A percentile compares a stretch with the other conserved stretches of the same genome.
phyloP scores from a whole-genome alignment of 176 grass and related monocot genomes.

The Guadua angustifolia region DNA sequence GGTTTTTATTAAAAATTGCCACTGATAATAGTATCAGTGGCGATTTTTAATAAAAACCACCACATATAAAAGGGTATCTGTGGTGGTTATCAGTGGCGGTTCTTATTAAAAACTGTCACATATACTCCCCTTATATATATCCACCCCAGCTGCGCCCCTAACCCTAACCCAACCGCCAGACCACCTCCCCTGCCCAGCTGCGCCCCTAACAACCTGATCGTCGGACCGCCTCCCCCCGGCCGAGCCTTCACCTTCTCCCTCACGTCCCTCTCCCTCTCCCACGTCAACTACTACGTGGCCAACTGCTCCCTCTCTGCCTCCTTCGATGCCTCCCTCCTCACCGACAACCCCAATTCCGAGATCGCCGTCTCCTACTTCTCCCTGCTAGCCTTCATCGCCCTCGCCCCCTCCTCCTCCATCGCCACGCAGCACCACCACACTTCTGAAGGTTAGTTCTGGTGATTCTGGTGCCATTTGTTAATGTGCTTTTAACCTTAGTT shows the following conservation, averaged over 20 bases:
- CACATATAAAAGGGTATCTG: too few relatives aligned
- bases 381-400: slow-evolving; percentile 45
- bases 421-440: slow-evolving; percentile 54
- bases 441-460: slow-evolving; percentile 58
- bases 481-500: neutral
- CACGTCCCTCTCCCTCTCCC: slow-evolving; percentile 56
- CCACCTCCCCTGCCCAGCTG: too few relatives aligned
- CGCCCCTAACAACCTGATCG: too few relatives aligned
- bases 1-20: too few relatives aligned
- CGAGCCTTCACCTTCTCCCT: slow-evolving; percentile 65
- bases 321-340: slow-evolving; percentile 63
- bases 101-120: too few relatives aligned
- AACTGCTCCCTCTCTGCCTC: slow-evolving; percentile 62
- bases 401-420: slow-evolving; percentile 56
- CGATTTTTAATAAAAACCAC: too few relatives aligned
- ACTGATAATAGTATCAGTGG: too few relatives aligned
- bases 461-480: neutral
- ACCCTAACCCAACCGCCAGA: too few relatives aligned
- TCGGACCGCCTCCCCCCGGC: slow-evolving; percentile 85
- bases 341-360: slow-evolving; percentile 80
- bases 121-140: too few relatives aligned
- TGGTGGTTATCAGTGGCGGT: too few relatives aligned
- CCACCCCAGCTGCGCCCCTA: too few relatives aligned
- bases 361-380: slow-evolving; percentile 67
- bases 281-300: slow-evolving; percentile 54